Evolutionary conservation across 495 filamentous ascomycete species (phyloP).

Genomic region (Podospora conica): DNA sequence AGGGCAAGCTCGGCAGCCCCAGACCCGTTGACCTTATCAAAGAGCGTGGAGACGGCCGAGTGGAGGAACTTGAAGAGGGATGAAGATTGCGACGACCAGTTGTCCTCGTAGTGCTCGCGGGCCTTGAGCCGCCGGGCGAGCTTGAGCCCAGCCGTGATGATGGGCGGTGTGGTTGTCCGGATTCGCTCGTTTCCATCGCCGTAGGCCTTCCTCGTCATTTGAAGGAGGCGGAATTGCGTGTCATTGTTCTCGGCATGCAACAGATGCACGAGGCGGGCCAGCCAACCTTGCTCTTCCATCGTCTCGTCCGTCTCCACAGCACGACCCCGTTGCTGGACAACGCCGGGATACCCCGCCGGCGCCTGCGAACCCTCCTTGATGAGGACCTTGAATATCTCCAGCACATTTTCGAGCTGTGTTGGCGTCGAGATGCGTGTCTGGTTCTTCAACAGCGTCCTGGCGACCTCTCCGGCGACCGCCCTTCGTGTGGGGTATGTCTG

Average conservation of each 20-base stretch:
- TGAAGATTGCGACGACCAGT: slow-evolving; percentile 84
- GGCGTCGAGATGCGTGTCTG: slow-evolving; percentile 68
- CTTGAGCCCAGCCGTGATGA: slow-evolving; percentile 85
- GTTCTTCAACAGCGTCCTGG: slow-evolving; percentile 69
- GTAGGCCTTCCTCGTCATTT: slow-evolving; percentile 81
- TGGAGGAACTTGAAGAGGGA: slow-evolving; percentile 95
- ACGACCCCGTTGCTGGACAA: slow-evolving; percentile 59
- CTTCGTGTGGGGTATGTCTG: slow-evolving; percentile 92
- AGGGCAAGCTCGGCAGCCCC: slow-evolving; percentile 80
- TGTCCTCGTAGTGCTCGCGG: slow-evolving; percentile 90
- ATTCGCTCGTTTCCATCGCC: slow-evolving; percentile 90
- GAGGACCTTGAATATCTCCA: slow-evolving; percentile 79
- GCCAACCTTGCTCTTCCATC: slow-evolving; percentile 93
- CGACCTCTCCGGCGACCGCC: slow-evolving; percentile 82
- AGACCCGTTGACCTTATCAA: slow-evolving; percentile 69
- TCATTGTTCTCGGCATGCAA: slow-evolving; percentile 80
- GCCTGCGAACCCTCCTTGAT: slow-evolving; percentile 90
- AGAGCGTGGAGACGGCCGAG: slow-evolving; percentile 76
- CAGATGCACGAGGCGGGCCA: slow-evolving; percentile 86
- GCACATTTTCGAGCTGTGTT: slow-evolving; percentile 78
- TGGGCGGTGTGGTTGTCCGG: slow-evolving; percentile 86
- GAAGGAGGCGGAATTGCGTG: slow-evolving; percentile 89
- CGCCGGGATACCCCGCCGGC: slow-evolving; percentile 73
- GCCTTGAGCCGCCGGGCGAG: slow-evolving; percentile 84
- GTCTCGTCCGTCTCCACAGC: slow-evolving; percentile 82